Evolutionary conservation across 2,329 filamentous ascomycete genomes (phyloP).

Genomic region (Capronia epimyces): DNA sequence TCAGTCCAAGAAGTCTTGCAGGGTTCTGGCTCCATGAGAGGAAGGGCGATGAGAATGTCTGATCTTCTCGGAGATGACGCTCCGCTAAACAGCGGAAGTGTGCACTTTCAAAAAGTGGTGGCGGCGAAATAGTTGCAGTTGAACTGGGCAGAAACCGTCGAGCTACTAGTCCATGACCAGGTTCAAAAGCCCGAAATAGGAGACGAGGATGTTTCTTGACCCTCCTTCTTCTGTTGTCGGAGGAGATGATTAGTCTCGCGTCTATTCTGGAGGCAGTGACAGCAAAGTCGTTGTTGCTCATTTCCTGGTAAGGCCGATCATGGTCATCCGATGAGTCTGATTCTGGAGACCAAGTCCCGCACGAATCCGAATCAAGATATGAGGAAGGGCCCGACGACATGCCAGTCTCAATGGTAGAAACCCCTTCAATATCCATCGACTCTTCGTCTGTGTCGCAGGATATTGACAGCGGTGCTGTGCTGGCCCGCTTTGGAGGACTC

Average conservation of each 20-base stretch:
- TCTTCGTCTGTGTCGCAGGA: background rate
- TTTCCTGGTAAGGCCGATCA: background rate
- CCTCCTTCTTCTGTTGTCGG: conserved; percentile 2
- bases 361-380: background rate
- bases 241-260: conserved; percentile 4
- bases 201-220: background rate
- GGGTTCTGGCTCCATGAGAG: conserved; percentile 12
- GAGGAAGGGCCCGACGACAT: background rate
- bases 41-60: conserved; percentile 13
- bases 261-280: background rate
- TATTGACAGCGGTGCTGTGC: background rate
- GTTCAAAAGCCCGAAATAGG: conserved; percentile 14
- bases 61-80: conserved; percentile 11
- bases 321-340: background rate
- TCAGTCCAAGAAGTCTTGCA: conserved; percentile 5
- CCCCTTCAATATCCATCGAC: background rate
- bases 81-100: background rate
- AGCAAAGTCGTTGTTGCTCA: background rate
- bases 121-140: background rate
- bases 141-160: conserved; percentile 4
- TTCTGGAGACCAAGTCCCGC: background rate
- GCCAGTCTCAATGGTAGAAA: background rate
- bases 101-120: conserved; percentile 4
- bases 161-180: conserved; percentile 9
- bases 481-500: background rate